phyloP scores from a whole-genome alignment of 768 basidiomycete species.

The Pulveroboletus sp. region DNA sequence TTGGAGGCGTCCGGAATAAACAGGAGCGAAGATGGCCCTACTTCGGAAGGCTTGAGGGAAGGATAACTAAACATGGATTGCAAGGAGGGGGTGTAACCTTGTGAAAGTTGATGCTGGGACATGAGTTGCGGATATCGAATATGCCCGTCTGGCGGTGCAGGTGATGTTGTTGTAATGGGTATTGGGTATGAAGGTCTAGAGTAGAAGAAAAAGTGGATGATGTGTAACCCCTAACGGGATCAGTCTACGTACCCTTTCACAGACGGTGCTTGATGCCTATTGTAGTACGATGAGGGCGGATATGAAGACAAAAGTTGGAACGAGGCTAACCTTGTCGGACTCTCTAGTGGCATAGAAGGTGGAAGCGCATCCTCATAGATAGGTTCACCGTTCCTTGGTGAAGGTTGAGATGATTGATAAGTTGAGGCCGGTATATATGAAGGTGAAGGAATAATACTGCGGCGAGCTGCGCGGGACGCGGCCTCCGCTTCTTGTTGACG shows the following conservation, averaged over 20 bases:
- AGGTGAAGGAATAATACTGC: conserved; percentile 30
- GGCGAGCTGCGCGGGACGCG: conserved; percentile 44
- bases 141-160: conserved; percentile 46
- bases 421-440: conserved; percentile 28
- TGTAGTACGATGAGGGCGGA: conserved; percentile 29
- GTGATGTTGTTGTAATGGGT: conserved; percentile 69
- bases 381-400: conserved; percentile 29
- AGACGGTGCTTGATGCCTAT: conserved; percentile 27
- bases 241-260: conserved; percentile 35
- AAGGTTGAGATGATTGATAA: conserved; percentile 34
- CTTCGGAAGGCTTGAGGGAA: conserved; percentile 32
- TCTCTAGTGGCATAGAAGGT: conserved; percentile 60
- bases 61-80: conserved; percentile 65
- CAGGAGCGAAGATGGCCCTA: conserved; percentile 42
- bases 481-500: conserved; percentile 62
- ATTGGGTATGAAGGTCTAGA: conserved; percentile 42
- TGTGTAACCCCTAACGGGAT: conserved; percentile 1
- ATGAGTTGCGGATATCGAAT: conserved; percentile 70
- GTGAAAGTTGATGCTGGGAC: conserved; percentile 73
- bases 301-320: conserved; percentile 34
- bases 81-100: conserved; percentile 77
- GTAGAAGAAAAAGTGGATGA: conserved; percentile 16
- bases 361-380: conserved; percentile 33
- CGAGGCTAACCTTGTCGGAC: conserved; percentile 54
- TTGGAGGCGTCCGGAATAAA: conserved; percentile 38